Conservation (phyloP, 192 early-diverging fungal genomes). For the Coemansia asiatica region DNA sequence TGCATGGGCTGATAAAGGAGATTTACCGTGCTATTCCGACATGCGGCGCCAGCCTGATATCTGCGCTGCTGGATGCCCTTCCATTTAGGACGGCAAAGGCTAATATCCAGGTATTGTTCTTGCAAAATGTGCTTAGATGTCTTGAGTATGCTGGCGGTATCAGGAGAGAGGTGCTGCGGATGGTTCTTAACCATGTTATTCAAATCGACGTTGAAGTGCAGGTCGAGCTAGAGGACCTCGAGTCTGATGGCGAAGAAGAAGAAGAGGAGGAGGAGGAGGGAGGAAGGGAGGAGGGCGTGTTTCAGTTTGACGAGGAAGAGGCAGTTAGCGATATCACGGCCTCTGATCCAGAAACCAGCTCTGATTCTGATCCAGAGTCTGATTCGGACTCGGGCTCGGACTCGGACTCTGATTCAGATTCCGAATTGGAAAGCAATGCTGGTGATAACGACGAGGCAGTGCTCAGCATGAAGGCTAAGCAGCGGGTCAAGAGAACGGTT, state of each 20-base stretch:
- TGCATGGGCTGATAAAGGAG: conserved; percentile 32
- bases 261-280: conserved; percentile 33
- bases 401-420: conserved; percentile 42
- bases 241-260: conserved; percentile 50
- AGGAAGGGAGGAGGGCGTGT: conserved; percentile 39
- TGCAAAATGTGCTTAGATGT: conserved; percentile 74
- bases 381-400: conserved; percentile 34
- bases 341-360: conserved; percentile 3
- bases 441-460: conserved; percentile 14
- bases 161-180: conserved; percentile 65
- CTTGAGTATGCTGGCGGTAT: conserved; percentile 76
- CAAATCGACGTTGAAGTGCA: conserved; percentile 95
- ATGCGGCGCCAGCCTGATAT: conserved; percentile 29
- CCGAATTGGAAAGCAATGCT: background rate
- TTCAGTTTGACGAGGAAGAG: conserved; percentile 57
- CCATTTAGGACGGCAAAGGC: conserved; percentile 31
- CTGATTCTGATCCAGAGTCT: conserved; percentile 18
- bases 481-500: conserved; percentile 57
- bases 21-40: conserved; percentile 41
- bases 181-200: conserved; percentile 80
- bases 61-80: conserved; percentile 21
- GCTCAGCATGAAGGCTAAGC: conserved; percentile 18
- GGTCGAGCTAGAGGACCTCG: conserved; percentile 82
- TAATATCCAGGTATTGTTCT: conserved; percentile 31
- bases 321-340: conserved; percentile 7